These are phyloP conservation scores for Viscum album DNA, from an alignment of 177 flowering plant genomes.

Conservation along the genomic window DNA sequence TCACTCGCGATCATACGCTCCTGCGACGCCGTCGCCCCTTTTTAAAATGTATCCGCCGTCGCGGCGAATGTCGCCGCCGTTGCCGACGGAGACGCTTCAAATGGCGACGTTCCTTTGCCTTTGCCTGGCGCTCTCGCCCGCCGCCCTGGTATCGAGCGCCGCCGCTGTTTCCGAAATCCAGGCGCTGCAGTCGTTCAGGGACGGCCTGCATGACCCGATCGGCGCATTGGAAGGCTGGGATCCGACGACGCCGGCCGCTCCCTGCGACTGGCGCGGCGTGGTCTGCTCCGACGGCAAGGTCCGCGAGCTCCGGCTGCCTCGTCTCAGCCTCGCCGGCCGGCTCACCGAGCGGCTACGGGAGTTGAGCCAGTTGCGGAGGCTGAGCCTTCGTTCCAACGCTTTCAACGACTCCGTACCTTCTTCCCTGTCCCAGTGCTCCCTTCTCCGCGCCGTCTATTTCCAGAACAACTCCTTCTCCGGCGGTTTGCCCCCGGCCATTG, in stretches of 20 bases:
- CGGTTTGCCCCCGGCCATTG: slow-evolving; percentile 32
- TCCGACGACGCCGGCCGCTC: slow-evolving; percentile 35
- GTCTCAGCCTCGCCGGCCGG: slow-evolving; percentile 49
- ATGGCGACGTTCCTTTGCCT: slow-evolving; percentile 17
- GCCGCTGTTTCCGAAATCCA: slow-evolving; percentile 21
- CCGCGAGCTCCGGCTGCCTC: slow-evolving; percentile 62
- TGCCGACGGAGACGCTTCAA: not conserved
- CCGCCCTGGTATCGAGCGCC: slow-evolving; percentile 5
- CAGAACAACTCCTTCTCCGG: slow-evolving; percentile 70
- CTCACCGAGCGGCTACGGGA: slow-evolving; percentile 29
- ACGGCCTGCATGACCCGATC: slow-evolving; percentile 39
- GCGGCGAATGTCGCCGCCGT: not conserved
- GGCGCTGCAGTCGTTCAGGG: slow-evolving; percentile 32
- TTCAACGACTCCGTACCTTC: slow-evolving; percentile 56
- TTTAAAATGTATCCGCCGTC: no score
- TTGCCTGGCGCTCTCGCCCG: slow-evolving; percentile 6
- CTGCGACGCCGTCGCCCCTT: no score
- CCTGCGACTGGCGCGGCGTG: slow-evolving; percentile 94
- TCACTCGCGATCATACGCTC: no score
- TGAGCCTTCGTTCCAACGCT: slow-evolving; percentile 57
- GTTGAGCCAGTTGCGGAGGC: slow-evolving; percentile 39
- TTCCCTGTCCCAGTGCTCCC: slow-evolving; percentile 41
- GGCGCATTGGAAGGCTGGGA: slow-evolving; percentile 43
- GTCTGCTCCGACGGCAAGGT: slow-evolving; percentile 40
- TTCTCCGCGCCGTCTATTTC: slow-evolving; percentile 47